Conservation (phyloP, 768 basidiomycete genomes). For the Tubosaeta brunneosetosa region DNA sequence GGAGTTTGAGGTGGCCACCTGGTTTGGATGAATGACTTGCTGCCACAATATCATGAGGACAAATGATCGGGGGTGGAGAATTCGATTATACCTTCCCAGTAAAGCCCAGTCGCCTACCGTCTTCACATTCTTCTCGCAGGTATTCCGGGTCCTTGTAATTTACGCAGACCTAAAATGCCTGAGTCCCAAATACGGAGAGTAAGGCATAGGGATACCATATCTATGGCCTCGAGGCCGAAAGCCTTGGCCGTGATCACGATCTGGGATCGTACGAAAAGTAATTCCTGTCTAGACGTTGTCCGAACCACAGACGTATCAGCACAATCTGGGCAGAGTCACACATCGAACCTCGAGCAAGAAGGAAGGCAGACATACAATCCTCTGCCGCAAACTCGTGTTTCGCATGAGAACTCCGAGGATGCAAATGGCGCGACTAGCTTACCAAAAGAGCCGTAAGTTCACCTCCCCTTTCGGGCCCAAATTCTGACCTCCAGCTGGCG, state of each 20-base stretch:
- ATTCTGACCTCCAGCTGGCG: constrained; percentile 58
- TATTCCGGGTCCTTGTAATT: constrained; percentile 73
- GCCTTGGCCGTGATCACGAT: constrained; percentile 81
- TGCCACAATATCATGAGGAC: constrained; percentile 26
- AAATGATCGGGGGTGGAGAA: background rate
- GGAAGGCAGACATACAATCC: constrained; percentile 58
- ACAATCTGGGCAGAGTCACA: constrained; percentile 56
- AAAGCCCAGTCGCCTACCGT: constrained; percentile 80
- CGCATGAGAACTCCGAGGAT: background rate
- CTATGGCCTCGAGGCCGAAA: constrained; percentile 79
- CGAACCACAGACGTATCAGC: constrained; percentile 83
- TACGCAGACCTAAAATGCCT: constrained; percentile 63
- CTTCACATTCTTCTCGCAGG: constrained; percentile 69
- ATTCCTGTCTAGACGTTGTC: constrained; percentile 66
- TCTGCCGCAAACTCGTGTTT: constrained; percentile 81
- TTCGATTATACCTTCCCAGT: constrained; percentile 70
- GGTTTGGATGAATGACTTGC: constrained; percentile 94
- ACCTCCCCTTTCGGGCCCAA: constrained; percentile 44
- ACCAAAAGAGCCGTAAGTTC: constrained; percentile 59
- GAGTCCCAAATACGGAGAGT: background rate
- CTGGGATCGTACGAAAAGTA: constrained; percentile 79
- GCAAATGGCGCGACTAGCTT: background rate
- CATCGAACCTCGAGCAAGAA: background rate
- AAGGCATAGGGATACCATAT: constrained; percentile 59
- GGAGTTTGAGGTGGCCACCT: constrained; percentile 71